Evolutionary conservation across 2,329 filamentous ascomycete species (phyloP).

Genomic region (Colletotrichum ledebouriae): DNA sequence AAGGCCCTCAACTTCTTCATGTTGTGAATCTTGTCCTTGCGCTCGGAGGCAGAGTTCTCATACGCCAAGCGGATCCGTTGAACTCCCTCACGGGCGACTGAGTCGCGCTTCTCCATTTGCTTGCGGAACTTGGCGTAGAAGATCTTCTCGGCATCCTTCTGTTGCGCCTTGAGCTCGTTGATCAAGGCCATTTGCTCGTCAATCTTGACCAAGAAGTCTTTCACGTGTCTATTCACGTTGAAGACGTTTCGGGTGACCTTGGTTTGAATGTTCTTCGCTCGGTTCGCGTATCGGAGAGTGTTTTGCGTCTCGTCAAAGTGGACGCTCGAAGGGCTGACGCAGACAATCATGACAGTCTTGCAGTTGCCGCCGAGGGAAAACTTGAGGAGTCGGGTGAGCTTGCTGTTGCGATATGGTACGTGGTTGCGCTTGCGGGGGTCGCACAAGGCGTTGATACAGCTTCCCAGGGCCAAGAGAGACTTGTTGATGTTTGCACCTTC

Average conservation of each 20-base stretch:
- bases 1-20: slow-evolving; percentile 88
- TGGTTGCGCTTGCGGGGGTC: slow-evolving; percentile 93
- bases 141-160: slow-evolving; percentile 86
- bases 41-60: slow-evolving; percentile 81
- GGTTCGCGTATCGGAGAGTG: slow-evolving; percentile 95
- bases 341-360: slow-evolving; percentile 99
- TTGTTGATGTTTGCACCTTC: slow-evolving; percentile 99
- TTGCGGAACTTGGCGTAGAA: slow-evolving; percentile 93
- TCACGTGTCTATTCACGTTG: slow-evolving; percentile 98
- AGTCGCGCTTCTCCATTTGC: slow-evolving; percentile 86
- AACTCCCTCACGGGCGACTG: slow-evolving; percentile 81
- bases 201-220: slow-evolving; percentile 99
- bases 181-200: slow-evolving; percentile 98
- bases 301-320: slow-evolving; percentile 99
- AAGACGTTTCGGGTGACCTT: slow-evolving; percentile 99
- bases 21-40: slow-evolving; percentile 81
- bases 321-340: slow-evolving; percentile 93
- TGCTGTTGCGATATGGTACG: slow-evolving; percentile 97
- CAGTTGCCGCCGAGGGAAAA: slow-evolving; percentile 98
- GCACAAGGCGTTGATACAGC: slow-evolving; percentile 98
- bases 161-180: slow-evolving; percentile 92
- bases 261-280: slow-evolving; percentile 99
- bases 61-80: slow-evolving; percentile 85
- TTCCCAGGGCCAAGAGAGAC: slow-evolving; percentile 91
- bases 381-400: slow-evolving; percentile 93